Evolutionary conservation across 2,329 filamentous ascomycete genomes (phyloP).

Genomic region (Sporothrix variecibatus): DNA sequence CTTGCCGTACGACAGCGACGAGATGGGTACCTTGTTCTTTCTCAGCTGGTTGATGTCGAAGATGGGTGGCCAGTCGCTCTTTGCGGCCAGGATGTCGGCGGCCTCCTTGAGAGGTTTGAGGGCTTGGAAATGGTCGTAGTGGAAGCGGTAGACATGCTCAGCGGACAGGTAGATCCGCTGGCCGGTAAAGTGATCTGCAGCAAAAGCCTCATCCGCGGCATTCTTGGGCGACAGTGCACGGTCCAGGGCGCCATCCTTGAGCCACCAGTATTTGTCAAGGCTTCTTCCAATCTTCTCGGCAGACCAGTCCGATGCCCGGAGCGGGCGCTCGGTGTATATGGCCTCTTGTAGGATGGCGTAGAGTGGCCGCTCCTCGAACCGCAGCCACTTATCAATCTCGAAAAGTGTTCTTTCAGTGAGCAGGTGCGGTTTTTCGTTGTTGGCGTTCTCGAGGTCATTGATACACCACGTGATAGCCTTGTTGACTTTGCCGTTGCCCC

Average conservation of each 20-base stretch:
- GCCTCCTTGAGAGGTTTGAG: slow-evolving; percentile 25
- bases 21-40: slow-evolving; percentile 28
- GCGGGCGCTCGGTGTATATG: slow-evolving; percentile 28
- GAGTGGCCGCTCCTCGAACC: slow-evolving; percentile 32
- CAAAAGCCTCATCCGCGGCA: not conserved
- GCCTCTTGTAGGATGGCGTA: slow-evolving; percentile 34
- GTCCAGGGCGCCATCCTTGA: slow-evolving; percentile 10
- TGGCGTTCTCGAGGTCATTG: not conserved
- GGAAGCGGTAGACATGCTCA: slow-evolving; percentile 34
- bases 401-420: not conserved
- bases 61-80: slow-evolving; percentile 24
- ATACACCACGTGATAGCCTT: not conserved
- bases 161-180: slow-evolving; percentile 31
- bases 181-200: not conserved
- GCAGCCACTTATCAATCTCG: slow-evolving; percentile 27
- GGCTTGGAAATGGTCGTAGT: slow-evolving; percentile 30
- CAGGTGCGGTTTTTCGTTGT: not conserved
- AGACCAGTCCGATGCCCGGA: slow-evolving; percentile 26
- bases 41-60: slow-evolving; percentile 26
- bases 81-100: slow-evolving; percentile 25
- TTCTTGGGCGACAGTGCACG: not conserved
- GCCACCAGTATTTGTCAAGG: slow-evolving; percentile 28
- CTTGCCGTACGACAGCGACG: slow-evolving; percentile 24
- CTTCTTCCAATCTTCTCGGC: slow-evolving; percentile 23
- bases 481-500: slow-evolving; percentile 23